phyloP scores from a whole-genome alignment of 2,329 filamentous ascomycete species.

The Emergomyces orientalis region DNA sequence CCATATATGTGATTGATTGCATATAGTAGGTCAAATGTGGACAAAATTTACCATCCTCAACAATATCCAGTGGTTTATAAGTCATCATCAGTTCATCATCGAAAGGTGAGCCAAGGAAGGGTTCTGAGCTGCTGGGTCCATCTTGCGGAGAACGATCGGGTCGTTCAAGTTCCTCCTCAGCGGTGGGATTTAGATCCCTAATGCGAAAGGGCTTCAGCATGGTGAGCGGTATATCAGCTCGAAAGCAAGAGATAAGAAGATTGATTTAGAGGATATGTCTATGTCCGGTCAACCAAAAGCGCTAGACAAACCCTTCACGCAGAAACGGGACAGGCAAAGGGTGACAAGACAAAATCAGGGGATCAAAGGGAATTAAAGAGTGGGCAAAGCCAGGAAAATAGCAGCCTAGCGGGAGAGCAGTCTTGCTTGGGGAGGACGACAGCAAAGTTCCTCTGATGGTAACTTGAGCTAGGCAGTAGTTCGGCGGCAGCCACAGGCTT shows the following conservation, averaged over 20 bases:
- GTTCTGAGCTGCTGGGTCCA: background rate
- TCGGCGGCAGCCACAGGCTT: background rate
- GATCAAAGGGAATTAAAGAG: background rate
- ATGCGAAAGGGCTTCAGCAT: slow-evolving; percentile 38
- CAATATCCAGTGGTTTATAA: background rate
- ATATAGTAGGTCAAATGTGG: background rate
- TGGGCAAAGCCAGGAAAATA: background rate
- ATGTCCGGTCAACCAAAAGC: background rate
- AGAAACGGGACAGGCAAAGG: background rate
- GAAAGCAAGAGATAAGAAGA: background rate
- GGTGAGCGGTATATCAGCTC: slow-evolving; percentile 1
- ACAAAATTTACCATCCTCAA: background rate
- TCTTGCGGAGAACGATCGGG: background rate
- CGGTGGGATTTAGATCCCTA: slow-evolving; percentile 20
- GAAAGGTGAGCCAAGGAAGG: background rate
- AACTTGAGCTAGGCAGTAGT: slow-evolving; percentile 2
- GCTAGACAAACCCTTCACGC: background rate
- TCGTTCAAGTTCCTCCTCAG: background rate
- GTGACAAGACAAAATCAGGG: background rate
- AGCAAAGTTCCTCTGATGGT: background rate
- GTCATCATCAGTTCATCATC: background rate
- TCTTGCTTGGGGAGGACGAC: background rate
- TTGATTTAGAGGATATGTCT: background rate
- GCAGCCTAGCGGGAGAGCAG: background rate
- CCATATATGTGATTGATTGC: background rate